These are phyloP conservation scores for Nothomitra cinnamomea DNA, from an alignment of 2,329 filamentous ascomycete genomes.

Conservation along the genomic window DNA sequence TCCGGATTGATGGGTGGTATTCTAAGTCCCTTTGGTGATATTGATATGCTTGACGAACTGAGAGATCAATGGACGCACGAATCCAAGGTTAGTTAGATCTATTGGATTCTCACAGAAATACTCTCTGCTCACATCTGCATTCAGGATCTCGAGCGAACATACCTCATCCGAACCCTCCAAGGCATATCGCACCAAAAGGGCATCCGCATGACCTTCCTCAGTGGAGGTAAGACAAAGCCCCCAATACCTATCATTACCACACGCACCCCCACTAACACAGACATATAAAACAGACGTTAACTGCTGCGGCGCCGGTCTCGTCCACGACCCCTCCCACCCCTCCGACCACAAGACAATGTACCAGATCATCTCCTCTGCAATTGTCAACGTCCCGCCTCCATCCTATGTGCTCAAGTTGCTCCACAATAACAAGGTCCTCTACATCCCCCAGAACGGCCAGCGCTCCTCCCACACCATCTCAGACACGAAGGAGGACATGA, in stretches of 20 bases:
- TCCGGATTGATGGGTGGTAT: constrained; percentile 90
- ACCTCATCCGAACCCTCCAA: constrained; percentile 88
- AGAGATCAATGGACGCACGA: constrained; percentile 98
- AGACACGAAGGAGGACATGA: constrained; percentile 99
- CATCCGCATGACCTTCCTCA: constrained; percentile 91
- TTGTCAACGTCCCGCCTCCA: constrained; percentile 76
- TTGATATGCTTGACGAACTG: constrained; percentile 85
- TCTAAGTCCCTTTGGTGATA: constrained; percentile 87
- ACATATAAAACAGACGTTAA: constrained; percentile 47
- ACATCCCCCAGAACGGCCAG: constrained; percentile 78
- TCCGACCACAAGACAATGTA: constrained; percentile 99
- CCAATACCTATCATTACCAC: background rate
- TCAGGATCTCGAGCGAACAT: constrained; percentile 82
- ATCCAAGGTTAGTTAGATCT: constrained; percentile 45
- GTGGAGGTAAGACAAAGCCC: constrained; percentile 43
- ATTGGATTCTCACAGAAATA: background rate
- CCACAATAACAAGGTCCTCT: constrained; percentile 87
- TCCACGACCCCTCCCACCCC: constrained; percentile 85
- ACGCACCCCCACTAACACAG: background rate
- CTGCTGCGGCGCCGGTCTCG: constrained; percentile 75
- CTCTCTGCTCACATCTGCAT: background rate
- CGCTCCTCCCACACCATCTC: constrained; percentile 49
- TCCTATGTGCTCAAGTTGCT: constrained; percentile 82
- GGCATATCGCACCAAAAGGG: constrained; percentile 91
- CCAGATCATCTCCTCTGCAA: constrained; percentile 82